Conservation (phyloP, 2,329 filamentous ascomycete genomes). For the Hymenoscyphus infarciens region DNA sequence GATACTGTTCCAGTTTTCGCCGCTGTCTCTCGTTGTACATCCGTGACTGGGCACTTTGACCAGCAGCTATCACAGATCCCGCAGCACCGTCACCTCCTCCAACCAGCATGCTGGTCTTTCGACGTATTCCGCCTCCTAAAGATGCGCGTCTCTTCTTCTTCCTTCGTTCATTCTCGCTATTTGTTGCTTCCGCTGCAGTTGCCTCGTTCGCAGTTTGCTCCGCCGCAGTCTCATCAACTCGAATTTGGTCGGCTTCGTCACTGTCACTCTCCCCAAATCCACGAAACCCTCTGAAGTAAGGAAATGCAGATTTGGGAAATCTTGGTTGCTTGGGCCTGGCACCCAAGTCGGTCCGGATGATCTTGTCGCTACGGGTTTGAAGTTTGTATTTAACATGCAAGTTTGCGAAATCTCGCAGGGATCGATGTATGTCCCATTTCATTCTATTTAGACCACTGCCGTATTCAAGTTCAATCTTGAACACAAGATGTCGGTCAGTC, state of each 20-base stretch:
- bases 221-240: slow-evolving; percentile 45
- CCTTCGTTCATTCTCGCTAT: slow-evolving; percentile 64
- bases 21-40: slow-evolving; percentile 78
- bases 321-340: slow-evolving; percentile 76
- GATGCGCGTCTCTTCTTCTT: slow-evolving; percentile 54
- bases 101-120: slow-evolving; percentile 45
- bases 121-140: slow-evolving; percentile 38
- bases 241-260: slow-evolving; percentile 42
- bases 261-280: slow-evolving; percentile 78
- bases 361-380: slow-evolving; percentile 77
- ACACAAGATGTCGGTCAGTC: slow-evolving; percentile 71
- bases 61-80: slow-evolving; percentile 34
- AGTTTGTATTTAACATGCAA: slow-evolving; percentile 92
- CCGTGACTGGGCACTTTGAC: slow-evolving; percentile 34
- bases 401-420: slow-evolving; percentile 85
- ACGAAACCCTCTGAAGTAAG: slow-evolving; percentile 78
- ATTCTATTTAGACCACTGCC: slow-evolving; percentile 92
- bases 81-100: slow-evolving; percentile 18
- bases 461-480: slow-evolving; percentile 92
- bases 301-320: slow-evolving; percentile 86
- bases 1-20: slow-evolving; percentile 80
- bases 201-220: slow-evolving; percentile 56
- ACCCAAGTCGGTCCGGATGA: slow-evolving; percentile 65
- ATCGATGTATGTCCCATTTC: slow-evolving; percentile 91
- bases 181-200: slow-evolving; percentile 60